phyloP scores from a whole-genome alignment of 495 filamentous ascomycete species.

The Thermochaetoides thermophila region DNA sequence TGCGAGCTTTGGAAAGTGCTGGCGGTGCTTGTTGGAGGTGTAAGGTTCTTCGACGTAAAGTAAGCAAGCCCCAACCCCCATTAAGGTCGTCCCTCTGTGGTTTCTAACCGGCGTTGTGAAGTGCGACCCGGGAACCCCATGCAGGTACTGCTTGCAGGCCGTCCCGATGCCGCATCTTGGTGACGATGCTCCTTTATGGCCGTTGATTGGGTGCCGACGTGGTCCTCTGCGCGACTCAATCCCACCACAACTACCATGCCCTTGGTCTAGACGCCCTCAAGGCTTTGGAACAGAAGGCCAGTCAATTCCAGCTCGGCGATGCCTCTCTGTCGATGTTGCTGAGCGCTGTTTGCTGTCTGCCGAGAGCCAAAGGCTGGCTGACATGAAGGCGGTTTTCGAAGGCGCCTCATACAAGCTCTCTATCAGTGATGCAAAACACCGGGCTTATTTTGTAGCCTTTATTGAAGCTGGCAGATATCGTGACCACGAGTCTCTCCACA shows the following conservation, averaged over 20 bases:
- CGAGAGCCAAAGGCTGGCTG: slow-evolving; percentile 15
- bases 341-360: slow-evolving; percentile 13
- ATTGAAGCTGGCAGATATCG: slow-evolving; percentile 16
- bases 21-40: slow-evolving; percentile 25
- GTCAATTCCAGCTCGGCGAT: slow-evolving; percentile 2
- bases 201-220: slow-evolving; percentile 19
- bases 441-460: slow-evolving; percentile 9
- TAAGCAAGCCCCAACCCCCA: slow-evolving; percentile 1
- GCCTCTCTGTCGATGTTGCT: slow-evolving; percentile 11
- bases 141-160: slow-evolving; percentile 17
- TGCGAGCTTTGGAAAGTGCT: slow-evolving; percentile 13
- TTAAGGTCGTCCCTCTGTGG: background rate
- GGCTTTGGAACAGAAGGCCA: background rate
- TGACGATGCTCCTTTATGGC: slow-evolving; percentile 21
- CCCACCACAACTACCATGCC: slow-evolving; percentile 15
- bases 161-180: slow-evolving; percentile 16
- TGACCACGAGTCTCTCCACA: slow-evolving; percentile 13
- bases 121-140: slow-evolving; percentile 19
- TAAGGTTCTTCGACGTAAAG: slow-evolving; percentile 20
- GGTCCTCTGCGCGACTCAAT: slow-evolving; percentile 17
- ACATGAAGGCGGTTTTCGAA: slow-evolving; percentile 20
- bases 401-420: slow-evolving; percentile 14
- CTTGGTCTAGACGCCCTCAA: slow-evolving; percentile 1
- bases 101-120: slow-evolving; percentile 2
- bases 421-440: slow-evolving; percentile 9